Evolutionary conservation across 495 filamentous ascomycete species (phyloP).

Genomic region (Penicillium verhagenii): DNA sequence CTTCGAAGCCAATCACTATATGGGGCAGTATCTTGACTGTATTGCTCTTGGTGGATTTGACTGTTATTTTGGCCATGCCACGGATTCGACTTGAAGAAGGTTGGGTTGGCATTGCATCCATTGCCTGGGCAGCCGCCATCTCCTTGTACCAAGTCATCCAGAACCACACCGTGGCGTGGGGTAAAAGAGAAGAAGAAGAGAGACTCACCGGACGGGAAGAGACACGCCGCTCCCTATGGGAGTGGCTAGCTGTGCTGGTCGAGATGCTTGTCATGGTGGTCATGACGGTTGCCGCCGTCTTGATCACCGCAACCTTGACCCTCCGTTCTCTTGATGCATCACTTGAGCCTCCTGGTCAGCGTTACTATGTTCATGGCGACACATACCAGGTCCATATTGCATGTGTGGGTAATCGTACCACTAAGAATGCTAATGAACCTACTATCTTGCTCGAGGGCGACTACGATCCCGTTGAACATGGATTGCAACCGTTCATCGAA

Average conservation of each 20-base stretch:
- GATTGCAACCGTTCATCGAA: conserved; percentile 65
- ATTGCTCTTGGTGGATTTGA: conserved; percentile 77
- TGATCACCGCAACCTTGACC: conserved; percentile 76
- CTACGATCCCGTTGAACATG: conserved; percentile 70
- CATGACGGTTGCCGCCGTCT: conserved; percentile 61
- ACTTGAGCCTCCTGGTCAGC: conserved; percentile 65
- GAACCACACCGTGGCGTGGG: conserved; percentile 80
- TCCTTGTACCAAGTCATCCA: conserved; percentile 59
- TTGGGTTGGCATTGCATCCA: conserved; percentile 83
- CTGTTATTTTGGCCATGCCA: conserved; percentile 71
- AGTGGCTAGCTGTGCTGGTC: conserved; percentile 83
- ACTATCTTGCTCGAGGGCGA: conserved; percentile 85
- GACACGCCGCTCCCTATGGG: conserved; percentile 72
- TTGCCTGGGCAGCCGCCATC: conserved; percentile 72
- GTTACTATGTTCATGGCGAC: conserved; percentile 74
- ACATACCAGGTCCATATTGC: conserved; percentile 84
- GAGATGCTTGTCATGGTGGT: conserved; percentile 67
- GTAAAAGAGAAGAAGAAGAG: conserved; percentile 88
- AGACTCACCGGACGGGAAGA: conserved; percentile 88
- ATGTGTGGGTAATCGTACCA: conserved; percentile 67
- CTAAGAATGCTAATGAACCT: conserved; percentile 42
- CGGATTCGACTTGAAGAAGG: conserved; percentile 78
- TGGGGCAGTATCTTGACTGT: conserved; percentile 61
- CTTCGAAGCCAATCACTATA: conserved; percentile 72
- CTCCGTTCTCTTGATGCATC: conserved; percentile 74